phyloP scores from a whole-genome alignment of 208 protist genomes.

The Strigomonas culicis region DNA sequence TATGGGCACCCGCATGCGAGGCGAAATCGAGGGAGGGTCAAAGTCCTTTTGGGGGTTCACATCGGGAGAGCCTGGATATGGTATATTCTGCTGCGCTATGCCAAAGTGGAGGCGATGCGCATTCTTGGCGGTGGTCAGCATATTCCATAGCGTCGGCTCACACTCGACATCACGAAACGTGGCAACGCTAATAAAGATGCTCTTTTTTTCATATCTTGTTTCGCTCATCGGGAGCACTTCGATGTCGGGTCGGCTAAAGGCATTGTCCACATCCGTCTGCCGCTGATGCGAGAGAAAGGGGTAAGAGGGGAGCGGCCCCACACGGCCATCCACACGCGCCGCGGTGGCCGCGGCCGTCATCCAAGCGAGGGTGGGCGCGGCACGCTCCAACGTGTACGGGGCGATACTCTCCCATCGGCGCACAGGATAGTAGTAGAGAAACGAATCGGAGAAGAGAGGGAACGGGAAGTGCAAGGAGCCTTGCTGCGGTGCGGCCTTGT shows the following conservation, averaged over 20 bases:
- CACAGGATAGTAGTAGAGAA: conserved; percentile 46
- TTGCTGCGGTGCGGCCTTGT: too few relatives aligned
- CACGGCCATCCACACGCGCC: conserved; percentile 6
- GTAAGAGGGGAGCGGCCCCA: too few relatives aligned
- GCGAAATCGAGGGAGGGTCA: not conserved
- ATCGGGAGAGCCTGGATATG: conserved; percentile 35
- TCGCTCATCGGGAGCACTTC: too few relatives aligned
- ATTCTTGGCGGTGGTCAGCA: conserved; percentile 65
- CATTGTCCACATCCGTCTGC: too few relatives aligned
- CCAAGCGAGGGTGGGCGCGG: conserved; percentile 34
- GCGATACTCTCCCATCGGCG: conserved; percentile 33
- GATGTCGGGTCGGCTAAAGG: too few relatives aligned
- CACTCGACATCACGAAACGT: conserved; percentile 89
- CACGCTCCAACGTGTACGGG: conserved; percentile 28
- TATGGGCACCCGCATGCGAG: not conserved
- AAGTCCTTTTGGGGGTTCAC: conserved; percentile 15
- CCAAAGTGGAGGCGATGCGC: conserved; percentile 72
- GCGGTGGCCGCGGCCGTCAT: conserved; percentile 33
- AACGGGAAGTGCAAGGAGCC: too few relatives aligned
- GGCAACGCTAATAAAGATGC: conserved; percentile 87
- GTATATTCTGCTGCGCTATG: conserved; percentile 66
- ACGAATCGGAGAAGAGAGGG: too few relatives aligned
- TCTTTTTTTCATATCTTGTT: conserved; percentile 15
- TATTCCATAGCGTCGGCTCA: conserved; percentile 57
- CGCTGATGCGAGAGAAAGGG: too few relatives aligned